Evolutionary conservation across 163 green algal genomes (phyloP).

Genomic region (Coccomyxa subellipsoidea): DNA sequence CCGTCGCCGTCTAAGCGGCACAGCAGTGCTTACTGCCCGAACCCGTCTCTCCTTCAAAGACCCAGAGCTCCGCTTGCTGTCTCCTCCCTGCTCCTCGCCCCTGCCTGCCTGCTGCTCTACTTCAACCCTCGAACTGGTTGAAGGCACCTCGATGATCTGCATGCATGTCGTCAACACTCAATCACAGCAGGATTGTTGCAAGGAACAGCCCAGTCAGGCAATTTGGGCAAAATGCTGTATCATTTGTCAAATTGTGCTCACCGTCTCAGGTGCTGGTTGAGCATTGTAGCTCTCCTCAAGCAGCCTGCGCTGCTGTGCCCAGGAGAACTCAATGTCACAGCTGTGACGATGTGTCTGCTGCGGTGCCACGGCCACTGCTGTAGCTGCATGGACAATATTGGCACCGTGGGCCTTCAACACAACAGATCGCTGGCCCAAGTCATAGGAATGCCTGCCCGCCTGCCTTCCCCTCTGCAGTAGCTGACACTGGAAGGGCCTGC

Average conservation of each 20-base stretch:
- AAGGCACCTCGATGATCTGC: background rate
- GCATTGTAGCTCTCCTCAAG: slow-evolving; percentile 3
- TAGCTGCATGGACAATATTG: background rate
- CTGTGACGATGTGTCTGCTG: background rate
- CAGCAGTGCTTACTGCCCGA: background rate
- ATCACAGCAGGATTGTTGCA: background rate
- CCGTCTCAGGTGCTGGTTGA: background rate
- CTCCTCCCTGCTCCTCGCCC: background rate
- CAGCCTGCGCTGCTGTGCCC: background rate
- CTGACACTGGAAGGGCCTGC: background rate
- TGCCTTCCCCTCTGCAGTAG: background rate
- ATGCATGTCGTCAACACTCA: background rate
- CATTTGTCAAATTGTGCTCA: background rate
- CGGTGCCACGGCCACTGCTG: background rate
- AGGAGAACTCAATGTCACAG: background rate
- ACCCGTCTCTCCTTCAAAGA: background rate
- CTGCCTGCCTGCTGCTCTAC: background rate
- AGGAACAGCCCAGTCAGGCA: background rate
- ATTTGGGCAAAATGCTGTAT: background rate
- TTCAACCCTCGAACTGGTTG: background rate
- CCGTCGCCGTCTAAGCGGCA: background rate
- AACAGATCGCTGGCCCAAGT: background rate
- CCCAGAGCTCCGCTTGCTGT: background rate
- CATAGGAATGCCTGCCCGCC: background rate
- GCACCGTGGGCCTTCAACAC: background rate